Conservation (phyloP, 148 eudicot genomes). For the Diospyros kaki region DNA sequence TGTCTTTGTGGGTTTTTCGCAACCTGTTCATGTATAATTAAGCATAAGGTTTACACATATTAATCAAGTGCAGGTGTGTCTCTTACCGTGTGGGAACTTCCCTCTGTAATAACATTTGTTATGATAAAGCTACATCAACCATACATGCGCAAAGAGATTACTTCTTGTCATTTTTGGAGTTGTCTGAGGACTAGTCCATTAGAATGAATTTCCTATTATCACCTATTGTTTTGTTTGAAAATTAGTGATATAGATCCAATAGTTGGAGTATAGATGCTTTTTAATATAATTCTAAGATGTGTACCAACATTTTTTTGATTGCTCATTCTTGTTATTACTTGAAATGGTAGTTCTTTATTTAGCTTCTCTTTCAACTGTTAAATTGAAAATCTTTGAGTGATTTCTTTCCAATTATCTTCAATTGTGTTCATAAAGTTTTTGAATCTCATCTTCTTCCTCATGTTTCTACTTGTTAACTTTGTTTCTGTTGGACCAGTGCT, state of each 20-base stretch:
- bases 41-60: neutral
- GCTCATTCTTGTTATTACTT: neutral
- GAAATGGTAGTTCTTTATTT: neutral
- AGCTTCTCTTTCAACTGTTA: neutral
- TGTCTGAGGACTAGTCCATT: neutral
- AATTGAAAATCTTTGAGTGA: neutral
- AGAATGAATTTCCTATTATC: neutral
- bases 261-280: neutral
- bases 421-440: neutral
- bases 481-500: neutral
- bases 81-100: neutral
- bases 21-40: neutral
- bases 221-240: neutral
- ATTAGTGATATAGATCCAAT: neutral
- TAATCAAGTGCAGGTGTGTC: neutral
- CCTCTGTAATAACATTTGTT: neutral
- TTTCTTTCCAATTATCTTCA: neutral
- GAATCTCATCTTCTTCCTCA: neutral
- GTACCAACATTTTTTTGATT: too few relatives aligned
- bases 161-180: neutral
- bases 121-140: too few relatives aligned
- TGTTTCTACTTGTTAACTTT: neutral
- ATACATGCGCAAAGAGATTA: neutral
- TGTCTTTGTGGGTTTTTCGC: neutral
- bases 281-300: neutral